These are phyloP conservation scores for Backusella westeae DNA, from an alignment of 192 early-diverging fungal genomes.

Conservation along the genomic window DNA sequence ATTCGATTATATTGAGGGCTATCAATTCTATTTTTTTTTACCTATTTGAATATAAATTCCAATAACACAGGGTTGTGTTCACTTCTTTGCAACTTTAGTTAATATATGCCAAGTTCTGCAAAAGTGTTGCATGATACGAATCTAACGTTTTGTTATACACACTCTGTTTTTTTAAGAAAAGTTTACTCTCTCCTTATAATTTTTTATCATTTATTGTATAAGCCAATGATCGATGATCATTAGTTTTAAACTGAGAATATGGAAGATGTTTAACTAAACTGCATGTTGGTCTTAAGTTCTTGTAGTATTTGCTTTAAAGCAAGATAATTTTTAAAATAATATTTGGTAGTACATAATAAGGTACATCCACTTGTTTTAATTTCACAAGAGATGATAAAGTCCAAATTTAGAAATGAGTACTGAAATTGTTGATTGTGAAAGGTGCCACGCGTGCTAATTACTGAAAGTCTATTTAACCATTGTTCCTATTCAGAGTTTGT, in stretches of 20 bases:
- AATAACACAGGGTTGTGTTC: neutral
- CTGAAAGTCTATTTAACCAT: conserved; percentile 1
- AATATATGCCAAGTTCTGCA: neutral
- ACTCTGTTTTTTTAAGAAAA: neutral
- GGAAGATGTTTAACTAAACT: neutral
- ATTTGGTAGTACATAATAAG: neutral
- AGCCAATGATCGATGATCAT: neutral
- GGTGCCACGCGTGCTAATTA: conserved; percentile 2
- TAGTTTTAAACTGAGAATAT: neutral
- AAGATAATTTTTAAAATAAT: conserved; percentile 3
- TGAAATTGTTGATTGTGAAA: conserved; percentile 5
- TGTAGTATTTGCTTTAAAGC: neutral
- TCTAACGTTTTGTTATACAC: neutral
- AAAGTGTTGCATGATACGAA: neutral
- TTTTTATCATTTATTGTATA: neutral
- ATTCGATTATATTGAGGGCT: neutral
- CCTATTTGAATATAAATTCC: neutral
- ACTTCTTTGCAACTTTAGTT: neutral
- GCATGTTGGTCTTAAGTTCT: neutral
- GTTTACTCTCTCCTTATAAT: neutral
- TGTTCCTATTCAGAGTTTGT: conserved; percentile 1
- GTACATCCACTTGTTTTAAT: neutral
- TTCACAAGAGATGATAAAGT: neutral
- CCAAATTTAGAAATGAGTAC: neutral
- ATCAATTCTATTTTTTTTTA: neutral